These are phyloP conservation scores for Kentomonas sorsogonicus DNA, from an alignment of 208 protist species.

Conservation along the genomic window DNA sequence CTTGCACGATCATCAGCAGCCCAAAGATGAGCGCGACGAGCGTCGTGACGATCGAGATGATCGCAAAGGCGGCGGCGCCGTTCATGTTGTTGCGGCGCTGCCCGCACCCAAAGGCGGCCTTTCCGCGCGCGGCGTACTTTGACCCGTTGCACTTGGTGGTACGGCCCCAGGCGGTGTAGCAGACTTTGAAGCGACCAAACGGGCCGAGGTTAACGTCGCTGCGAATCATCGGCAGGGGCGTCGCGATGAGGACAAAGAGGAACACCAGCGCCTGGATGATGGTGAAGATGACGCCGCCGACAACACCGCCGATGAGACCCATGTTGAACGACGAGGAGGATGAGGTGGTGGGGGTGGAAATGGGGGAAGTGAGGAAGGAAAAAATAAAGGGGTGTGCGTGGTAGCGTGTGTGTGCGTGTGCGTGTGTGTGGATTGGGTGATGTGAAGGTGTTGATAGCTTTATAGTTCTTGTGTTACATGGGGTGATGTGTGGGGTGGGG, in stretches of 20 bases:
- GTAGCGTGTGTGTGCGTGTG: too few relatives aligned
- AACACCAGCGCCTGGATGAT: slow-evolving; percentile 22
- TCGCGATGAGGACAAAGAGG: slow-evolving; percentile 24
- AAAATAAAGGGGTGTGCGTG: too few relatives aligned
- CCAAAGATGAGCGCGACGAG: slow-evolving; percentile 28
- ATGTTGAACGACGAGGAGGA: slow-evolving; percentile 11
- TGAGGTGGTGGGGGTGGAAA: too few relatives aligned
- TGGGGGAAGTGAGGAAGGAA: too few relatives aligned
- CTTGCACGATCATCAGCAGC: slow-evolving; percentile 22
- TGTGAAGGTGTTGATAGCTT: too few relatives aligned
- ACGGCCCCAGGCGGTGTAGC: slow-evolving; percentile 44
- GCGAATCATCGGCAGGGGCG: slow-evolving; percentile 7
- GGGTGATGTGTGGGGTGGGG: too few relatives aligned
- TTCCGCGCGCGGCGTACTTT: slow-evolving; percentile 18
- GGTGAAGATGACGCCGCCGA: slow-evolving; percentile 24
- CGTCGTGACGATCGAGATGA: slow-evolving; percentile 26
- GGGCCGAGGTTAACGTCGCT: background rate
- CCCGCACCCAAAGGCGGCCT: slow-evolving; percentile 22
- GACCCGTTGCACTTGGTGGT: slow-evolving; percentile 27
- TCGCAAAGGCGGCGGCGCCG: slow-evolving; percentile 25
- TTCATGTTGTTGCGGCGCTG: slow-evolving; percentile 27
- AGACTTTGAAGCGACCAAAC: slow-evolving; percentile 4
- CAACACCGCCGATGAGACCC: slow-evolving; percentile 15
- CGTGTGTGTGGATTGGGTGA: too few relatives aligned
- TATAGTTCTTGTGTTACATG: too few relatives aligned